Base-by-base conservation (phyloP, 2,329 filamentous ascomycete species). In the Calonectria pseudoreteaudii region DNA sequence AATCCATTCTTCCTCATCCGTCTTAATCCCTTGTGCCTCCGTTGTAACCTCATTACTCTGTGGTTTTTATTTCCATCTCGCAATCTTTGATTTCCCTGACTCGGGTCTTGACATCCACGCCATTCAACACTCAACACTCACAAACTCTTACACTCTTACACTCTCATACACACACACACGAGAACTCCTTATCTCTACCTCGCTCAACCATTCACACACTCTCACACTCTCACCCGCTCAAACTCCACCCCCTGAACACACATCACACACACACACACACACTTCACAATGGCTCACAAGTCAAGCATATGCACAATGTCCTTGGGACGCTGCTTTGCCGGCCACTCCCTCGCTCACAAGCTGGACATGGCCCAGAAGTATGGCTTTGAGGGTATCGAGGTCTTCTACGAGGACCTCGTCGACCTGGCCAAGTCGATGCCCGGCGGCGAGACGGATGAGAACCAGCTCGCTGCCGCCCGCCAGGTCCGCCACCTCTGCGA, bases 271-370 rank as follows among this genome's bases (percentile, higher is more conserved):
- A 38, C 56, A 41, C 38, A 60, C 30, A 47, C 28, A 30, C 28
- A 68, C 34, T 26, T 23, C 78, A 84, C 72, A 36, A 90, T 90
- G 88, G 81, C 88, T 75, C 91, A 88, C 82, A 89, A 88, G 76
- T 89, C 93, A 76, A 93, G 89, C 49, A 95, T 96, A 81, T 92
- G 92, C 72, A 94, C 93, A 75, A 94, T 95, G 89, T 95, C 93
- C 64, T 88, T 96, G 1, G 94, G 94, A 52, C 91, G 93, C 52
- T 92, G 91, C 79, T 88, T 82, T 44, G 93, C 93, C 81, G 91
- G 93, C 75, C 94, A 96, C 83, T 86, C 88, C 34, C 87, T 96
- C 28, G 83, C 88, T 1, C 85, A 90, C 80, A 96, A 95, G 81
- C 89, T 96, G 64, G 88, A 92, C 81, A 90, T 92, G 85, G 94